Evolutionary conservation across 2,329 filamentous ascomycete species (phyloP), one percentile per base, ranked within the genome.

Genomic region (Graphilbum ipis-grandicollis): DNA sequence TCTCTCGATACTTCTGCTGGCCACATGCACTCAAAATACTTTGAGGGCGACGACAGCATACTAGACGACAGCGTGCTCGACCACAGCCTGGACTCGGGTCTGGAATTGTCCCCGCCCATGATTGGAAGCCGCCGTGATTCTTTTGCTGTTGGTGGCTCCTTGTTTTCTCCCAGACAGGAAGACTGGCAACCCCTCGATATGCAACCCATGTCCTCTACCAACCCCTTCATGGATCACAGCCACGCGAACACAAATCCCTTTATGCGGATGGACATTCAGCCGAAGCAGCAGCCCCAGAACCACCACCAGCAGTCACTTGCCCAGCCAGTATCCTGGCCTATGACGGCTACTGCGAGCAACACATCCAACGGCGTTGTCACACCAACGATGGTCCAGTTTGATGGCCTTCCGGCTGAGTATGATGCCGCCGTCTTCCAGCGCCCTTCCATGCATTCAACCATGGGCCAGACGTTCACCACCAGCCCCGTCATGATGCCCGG

Each of bases 381-480:
- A 7, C 79, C 80, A n/a, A n/a, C n/a, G 14, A 72, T 84, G 42
- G 75, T 73, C 42, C 63, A 73, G 37, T 80, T 82, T 49, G 77
- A 81, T 48, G 68, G 74, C 34, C 56, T 74, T 25, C 58, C 67
- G 29, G 52, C 62, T 33, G 68, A 71, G 18, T 76, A 68, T 48
- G 69, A 76, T 43, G 48, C 46, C 46, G 53, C 60, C 48, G 58
- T 74, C 47, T 74, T 74, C 52, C 65, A 66, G 44, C 52, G 46
- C 36, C 49, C 63, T 19, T 40, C 48, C 25, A 60, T 73, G 53
- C 63, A 64, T 39, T 10, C 31, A 12, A 5, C 33, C 8, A 8
- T 30, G 10, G 58, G 56, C 40, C 63, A 65, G 44, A 66, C 67
- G 14, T 63, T 70, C 23, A 75, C 74, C 56, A 60, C 57, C 54